Percentiles rank a stretch among this genome's conserved stretches.
phyloP scores from a whole-genome alignment of 2,329 filamentous ascomycete genomes.

The Verticillium isaacii region DNA sequence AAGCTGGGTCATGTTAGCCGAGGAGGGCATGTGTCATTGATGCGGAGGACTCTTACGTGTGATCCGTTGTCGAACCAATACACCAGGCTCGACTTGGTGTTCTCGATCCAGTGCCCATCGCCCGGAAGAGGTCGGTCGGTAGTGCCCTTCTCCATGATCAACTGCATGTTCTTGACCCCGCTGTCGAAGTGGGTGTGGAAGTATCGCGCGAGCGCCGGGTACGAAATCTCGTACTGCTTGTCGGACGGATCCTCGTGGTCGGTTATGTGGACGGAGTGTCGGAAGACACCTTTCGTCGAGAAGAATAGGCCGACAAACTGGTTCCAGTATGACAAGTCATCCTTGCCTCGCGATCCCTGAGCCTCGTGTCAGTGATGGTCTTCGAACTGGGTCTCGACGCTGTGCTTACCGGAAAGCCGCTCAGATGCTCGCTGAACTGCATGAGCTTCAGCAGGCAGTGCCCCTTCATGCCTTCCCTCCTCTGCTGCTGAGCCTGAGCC shows the following conservation, averaged over 20 bases:
- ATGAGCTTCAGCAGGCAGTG: constrained; percentile 56
- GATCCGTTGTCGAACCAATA: constrained; percentile 85
- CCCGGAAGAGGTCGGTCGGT: constrained; percentile 52
- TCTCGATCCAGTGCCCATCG: constrained; percentile 70
- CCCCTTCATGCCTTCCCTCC: constrained; percentile 47
- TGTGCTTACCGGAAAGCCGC: constrained; percentile 43
- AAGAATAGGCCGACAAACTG: constrained; percentile 79
- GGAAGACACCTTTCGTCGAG: constrained; percentile 68
- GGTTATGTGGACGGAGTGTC: constrained; percentile 60
- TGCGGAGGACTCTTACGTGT: constrained; percentile 54
- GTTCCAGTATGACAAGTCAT: constrained; percentile 74
- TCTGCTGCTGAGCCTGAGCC: constrained; percentile 36
- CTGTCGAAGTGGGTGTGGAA: constrained; percentile 87
- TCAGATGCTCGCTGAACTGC: constrained; percentile 59
- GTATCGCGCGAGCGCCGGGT: constrained; percentile 77
- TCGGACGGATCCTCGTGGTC: constrained; percentile 53
- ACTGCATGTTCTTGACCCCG: constrained; percentile 79
- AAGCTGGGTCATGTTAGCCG: constrained; percentile 45
- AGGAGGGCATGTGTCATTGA: background rate
- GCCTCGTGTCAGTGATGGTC: background rate
- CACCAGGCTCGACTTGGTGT: constrained; percentile 71
- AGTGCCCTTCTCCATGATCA: constrained; percentile 69
- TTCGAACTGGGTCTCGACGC: background rate
- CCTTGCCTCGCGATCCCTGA: constrained; percentile 54
- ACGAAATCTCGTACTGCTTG: constrained; percentile 84